Base-by-base conservation (phyloP, 371 early-diverging fungal genomes). In the Mucor mucedo region DNA sequence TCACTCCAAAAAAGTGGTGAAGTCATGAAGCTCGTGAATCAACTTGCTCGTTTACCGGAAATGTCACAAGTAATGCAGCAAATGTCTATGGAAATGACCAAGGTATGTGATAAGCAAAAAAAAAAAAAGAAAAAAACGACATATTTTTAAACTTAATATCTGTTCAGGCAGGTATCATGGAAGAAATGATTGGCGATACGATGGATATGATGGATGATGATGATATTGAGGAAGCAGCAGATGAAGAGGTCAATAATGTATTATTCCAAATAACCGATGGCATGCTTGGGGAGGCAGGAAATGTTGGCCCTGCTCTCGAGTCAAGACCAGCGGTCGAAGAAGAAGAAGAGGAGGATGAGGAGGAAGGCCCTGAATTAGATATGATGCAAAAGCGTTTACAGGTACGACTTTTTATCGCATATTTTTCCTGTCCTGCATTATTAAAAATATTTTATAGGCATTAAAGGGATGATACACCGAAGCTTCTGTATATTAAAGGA, bases 81-180 rank as follows among this genome's bases (percentile, higher is more conserved):
- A 71, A 89, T 97, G 91, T 88, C 93, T 14, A 89, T 78, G 86
- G 98, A 98, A 76, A 95, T 98, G 96, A 94, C 89, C 77, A 96
- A 93, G 86, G 93, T 91, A 76, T 42, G 21, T 21, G 21, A 21
- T 21, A 21, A 21, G 21, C 21, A 56, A 10, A n/a, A 11, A 3
- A 10, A 9, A 7, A n/a, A 44, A 14, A 44, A 44, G 13, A n/a
- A 44, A n/a, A 13, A 14, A 48, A 4, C 5, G 16, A 6, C 29
- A 49, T 53, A 40, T 33, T 21, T 21, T 21, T 21, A 21, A 21
- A 9, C n/a, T 49, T 28, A 44, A n/a, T 13, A 44, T 13, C 5
- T 13, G 11, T 5, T 35, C 72, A 92, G 93, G 95, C 96, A 11
- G 97, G 97, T 7, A 83, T 98, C 52, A 95, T 98, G 68, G 94